These are phyloP conservation scores for Salix dunnii DNA, from an alignment of 345 rosid genomes.

Conservation along the genomic window DNA sequence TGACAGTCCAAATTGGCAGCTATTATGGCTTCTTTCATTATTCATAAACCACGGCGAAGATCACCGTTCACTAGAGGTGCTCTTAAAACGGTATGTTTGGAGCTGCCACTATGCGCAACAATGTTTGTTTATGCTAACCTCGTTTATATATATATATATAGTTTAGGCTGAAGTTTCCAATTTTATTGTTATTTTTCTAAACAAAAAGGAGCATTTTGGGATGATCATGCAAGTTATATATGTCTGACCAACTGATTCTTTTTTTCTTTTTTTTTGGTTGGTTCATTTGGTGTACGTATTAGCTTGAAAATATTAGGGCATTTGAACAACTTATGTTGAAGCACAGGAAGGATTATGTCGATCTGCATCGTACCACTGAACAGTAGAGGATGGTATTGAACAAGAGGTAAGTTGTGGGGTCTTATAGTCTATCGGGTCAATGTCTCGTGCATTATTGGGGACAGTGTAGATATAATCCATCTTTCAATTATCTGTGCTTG, in stretches of 20 bases:
- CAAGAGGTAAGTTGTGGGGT: slow-evolving; percentile 60
- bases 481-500: neutral
- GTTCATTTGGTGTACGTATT: slow-evolving; percentile 5
- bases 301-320: slow-evolving; percentile 74
- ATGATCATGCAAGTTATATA: neutral
- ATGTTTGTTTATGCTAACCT: neutral
- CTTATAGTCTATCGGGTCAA: neutral
- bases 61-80: slow-evolving; percentile 65
- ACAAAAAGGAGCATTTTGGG: neutral
- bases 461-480: neutral
- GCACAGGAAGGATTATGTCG: slow-evolving; percentile 84
- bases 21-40: slow-evolving; percentile 77
- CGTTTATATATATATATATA: neutral
- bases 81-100: slow-evolving; percentile 55
- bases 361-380: slow-evolving; percentile 72
- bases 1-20: slow-evolving; percentile 67
- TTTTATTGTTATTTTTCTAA: neutral
- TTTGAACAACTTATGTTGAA: slow-evolving; percentile 68
- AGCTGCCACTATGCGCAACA: neutral
- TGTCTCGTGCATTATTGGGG: neutral
- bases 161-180: neutral
- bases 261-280: neutral
- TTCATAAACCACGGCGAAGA: slow-evolving; percentile 62
- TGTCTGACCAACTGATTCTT: neutral
- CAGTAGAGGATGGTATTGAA: slow-evolving; percentile 91